Evolutionary conservation across 2,329 filamentous ascomycete species (phyloP), one percentile per base, ranked within the genome.

Genomic region (Penicillium sp.): DNA sequence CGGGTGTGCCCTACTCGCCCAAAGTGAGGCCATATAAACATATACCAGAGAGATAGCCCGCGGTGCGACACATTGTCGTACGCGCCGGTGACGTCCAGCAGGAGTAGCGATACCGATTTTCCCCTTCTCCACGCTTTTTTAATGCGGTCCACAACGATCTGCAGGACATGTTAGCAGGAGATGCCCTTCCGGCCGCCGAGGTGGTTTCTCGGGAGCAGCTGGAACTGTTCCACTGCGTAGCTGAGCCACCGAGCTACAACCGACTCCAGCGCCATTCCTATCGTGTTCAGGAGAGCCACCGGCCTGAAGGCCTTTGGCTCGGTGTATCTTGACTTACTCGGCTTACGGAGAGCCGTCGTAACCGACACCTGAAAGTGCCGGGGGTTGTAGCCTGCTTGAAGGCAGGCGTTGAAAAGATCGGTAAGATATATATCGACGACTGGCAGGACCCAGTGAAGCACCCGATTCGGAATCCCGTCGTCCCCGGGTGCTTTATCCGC

Each of bases 241-340:
- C 27, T 36, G 5, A 58, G 46, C 3, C 48, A 27, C 0, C 5
- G 5, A 3, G 53, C 39, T 1, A 58, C 39, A 1, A 53, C 27
- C 2, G 46, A 7, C 32, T 56, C 50, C 1, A 56, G 43, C 0
- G 47, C 32, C 39, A 56, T 58, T 0, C 48, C 48, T 18, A 58
- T 4, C 2, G 37, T 51, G 44, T 27, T 51, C 1, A 58, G 50
- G 1, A 58, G 38, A 5, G 51, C 48, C 3, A 58, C 43, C 9
- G 37, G 51, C 2, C 50, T 37, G 33, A 56, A 58, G 8, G 46
- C 50, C 34, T 54, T 58, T 0, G 48, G 42, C 1, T 44, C 1
- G 3, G 36, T 34, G 28, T 50, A 54, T 38, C 56, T 48, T 0
- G 35, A 27, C 4, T 36, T 18, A 5, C 38, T 41, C 5, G 26